Conservation (phyloP, 768 basidiomycete genomes). For the Phylloporus sp. region DNA sequence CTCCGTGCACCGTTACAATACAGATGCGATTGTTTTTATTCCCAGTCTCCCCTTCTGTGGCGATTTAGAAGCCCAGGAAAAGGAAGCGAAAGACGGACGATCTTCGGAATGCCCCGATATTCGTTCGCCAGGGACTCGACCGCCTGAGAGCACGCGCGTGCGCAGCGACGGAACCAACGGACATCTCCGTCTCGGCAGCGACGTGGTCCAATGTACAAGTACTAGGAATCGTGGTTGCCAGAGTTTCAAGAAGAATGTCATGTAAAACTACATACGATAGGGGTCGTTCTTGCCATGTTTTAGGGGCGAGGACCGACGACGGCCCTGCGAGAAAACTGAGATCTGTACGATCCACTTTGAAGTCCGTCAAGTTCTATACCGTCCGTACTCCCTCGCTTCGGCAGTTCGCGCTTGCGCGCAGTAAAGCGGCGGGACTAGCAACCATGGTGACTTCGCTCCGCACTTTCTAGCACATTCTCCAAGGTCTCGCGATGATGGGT, state of each 20-base stretch:
- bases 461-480: too few species aligned
- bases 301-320: background rate
- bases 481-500: too few species aligned
- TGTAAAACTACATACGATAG: background rate
- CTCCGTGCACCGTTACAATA: conserved; percentile 12
- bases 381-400: too few species aligned
- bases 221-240: conserved; percentile 10
- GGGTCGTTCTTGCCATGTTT: background rate
- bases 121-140: background rate
- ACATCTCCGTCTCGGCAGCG: conserved; percentile 6
- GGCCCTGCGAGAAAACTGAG: too few species aligned
- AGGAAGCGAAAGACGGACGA: background rate
- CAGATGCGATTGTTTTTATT: conserved; percentile 7
- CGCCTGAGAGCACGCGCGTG: background rate
- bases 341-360: too few species aligned
- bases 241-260: conserved; percentile 1
- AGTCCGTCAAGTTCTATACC: too few species aligned
- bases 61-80: background rate
- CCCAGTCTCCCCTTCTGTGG: conserved; percentile 8
- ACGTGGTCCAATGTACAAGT: background rate
- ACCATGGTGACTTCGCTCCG: too few species aligned
- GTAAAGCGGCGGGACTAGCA: too few species aligned
- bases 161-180: background rate
- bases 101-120: conserved; percentile 4
- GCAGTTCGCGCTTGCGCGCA: too few species aligned